A percentile compares a stretch with the other conserved stretches of the same genome.
These are phyloP conservation scores for Alternaria triticimaculans DNA, from an alignment of 2,329 filamentous ascomycete species.

Conservation along the genomic window DNA sequence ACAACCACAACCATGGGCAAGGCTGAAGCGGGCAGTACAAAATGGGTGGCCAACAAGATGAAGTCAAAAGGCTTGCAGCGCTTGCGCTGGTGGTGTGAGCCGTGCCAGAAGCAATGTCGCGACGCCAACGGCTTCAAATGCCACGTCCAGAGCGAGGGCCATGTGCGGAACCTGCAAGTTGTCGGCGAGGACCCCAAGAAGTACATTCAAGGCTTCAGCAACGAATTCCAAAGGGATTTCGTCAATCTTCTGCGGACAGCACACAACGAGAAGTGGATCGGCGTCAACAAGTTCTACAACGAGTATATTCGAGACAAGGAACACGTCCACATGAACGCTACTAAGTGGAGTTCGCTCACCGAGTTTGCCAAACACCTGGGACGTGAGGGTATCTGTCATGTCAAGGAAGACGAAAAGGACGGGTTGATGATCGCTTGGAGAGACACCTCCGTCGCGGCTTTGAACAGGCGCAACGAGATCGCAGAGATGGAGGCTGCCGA, in stretches of 20 bases:
- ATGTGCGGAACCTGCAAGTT: slow-evolving; percentile 77
- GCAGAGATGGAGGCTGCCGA: slow-evolving; percentile 85
- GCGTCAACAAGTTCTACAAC: slow-evolving; percentile 94
- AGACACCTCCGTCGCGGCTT: slow-evolving; percentile 85
- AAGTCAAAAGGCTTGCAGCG: slow-evolving; percentile 70
- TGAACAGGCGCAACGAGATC: slow-evolving; percentile 80
- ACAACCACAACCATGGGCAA: slow-evolving; percentile 70
- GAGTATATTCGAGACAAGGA: slow-evolving; percentile 57
- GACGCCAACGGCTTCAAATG: slow-evolving; percentile 77
- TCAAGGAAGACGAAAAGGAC: slow-evolving; percentile 84
- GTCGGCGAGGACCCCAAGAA: slow-evolving; percentile 88
- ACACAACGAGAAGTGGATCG: slow-evolving; percentile 88
- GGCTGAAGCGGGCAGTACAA: slow-evolving; percentile 91
- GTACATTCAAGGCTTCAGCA: slow-evolving; percentile 80
- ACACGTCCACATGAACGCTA: slow-evolving; percentile 71
- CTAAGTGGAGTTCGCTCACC: slow-evolving; percentile 84
- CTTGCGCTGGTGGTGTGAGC: slow-evolving; percentile 87
- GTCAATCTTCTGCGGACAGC: slow-evolving; percentile 76
- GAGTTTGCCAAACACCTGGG: slow-evolving; percentile 90
- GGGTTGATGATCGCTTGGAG: slow-evolving; percentile 89
- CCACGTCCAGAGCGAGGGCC: slow-evolving; percentile 83
- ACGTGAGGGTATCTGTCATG: slow-evolving; percentile 83
- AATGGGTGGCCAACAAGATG: slow-evolving; percentile 88
- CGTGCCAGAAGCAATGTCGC: slow-evolving; percentile 77
- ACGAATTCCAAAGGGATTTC: slow-evolving; percentile 83